Evolutionary conservation across 352 stramenopile genomes (phyloP), one percentile per base, ranked within the genome.

Genomic region (Pythium chondricola): DNA sequence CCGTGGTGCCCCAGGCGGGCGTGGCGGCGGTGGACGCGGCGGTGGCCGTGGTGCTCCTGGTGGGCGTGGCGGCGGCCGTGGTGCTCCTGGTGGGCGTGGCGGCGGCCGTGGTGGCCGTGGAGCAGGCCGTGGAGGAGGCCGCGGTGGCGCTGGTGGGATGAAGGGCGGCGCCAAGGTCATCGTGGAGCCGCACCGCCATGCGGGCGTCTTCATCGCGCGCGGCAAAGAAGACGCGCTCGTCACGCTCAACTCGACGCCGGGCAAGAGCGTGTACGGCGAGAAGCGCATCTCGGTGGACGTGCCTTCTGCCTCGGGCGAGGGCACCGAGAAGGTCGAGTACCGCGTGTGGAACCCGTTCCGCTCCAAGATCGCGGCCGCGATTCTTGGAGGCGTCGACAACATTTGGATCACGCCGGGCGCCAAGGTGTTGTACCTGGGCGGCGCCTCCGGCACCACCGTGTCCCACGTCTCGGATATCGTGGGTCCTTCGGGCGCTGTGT

Each of bases 281-380:
- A 99, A 99, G 80, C 81, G 93, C 61, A 98, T 99, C 56, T 98
- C 85, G 37, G 96, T 99, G 3, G 97, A 99, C 51, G 92, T 94
- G 26, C 83, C 93, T 6, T 67, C 83, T 16, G 83, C 89, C 26
- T 82, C 77, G 31, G 77, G 87, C 29, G 85, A 95, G 52, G 82
- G 83, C 52, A 86, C 87, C 0, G 86, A 93, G 55, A 99, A 99
- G 85, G 86, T 98, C 21, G 97, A 99, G 72, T 99, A 99, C 76
- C 91, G 97, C 52, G 95, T 99, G 48, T 99, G 97, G 97, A 99
- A 99, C 80, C 97, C 97, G 47, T 99, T 99, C 87, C 87, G 97
- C 58, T 98, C 95, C 40, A 99, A 99, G 87, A 81, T 99, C 30
- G 96, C 95, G 27, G 97, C 97, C 33, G 96, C 96, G 25, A 98